Percentiles rank a stretch among this genome's conserved stretches.
Evolutionary conservation across 2,329 filamentous ascomycete species (phyloP).

Genomic region (Orbilia blumenaviensis): DNA sequence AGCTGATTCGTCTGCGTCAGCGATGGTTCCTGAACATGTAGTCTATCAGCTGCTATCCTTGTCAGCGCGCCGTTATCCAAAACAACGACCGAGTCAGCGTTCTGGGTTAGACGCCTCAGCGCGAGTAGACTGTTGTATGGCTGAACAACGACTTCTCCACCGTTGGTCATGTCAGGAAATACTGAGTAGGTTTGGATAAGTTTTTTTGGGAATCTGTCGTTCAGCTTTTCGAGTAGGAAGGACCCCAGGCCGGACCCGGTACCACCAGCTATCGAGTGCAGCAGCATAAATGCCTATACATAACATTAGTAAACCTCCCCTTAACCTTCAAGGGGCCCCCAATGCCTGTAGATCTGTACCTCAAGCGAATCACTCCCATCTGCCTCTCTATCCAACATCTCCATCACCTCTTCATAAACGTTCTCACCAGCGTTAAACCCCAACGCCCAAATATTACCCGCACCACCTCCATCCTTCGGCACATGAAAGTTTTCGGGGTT

Average conservation of each 20-base stretch:
- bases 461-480: slow-evolving; percentile 89
- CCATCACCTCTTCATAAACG: slow-evolving; percentile 89
- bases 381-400: slow-evolving; percentile 98
- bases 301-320: slow-evolving; percentile 6
- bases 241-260: slow-evolving; percentile 96
- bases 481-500: slow-evolving; percentile 99
- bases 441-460: slow-evolving; percentile 98
- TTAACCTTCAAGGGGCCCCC: too few species aligned
- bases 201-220: slow-evolving; percentile 98
- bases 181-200: slow-evolving; percentile 99
- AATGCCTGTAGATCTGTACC: slow-evolving; percentile 66
- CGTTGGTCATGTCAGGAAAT: slow-evolving; percentile 90
- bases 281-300: slow-evolving; percentile 88
- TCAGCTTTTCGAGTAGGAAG: slow-evolving; percentile 91
- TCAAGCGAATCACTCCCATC: slow-evolving; percentile 97
- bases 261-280: slow-evolving; percentile 96
- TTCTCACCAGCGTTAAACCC: slow-evolving; percentile 91
- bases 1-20: slow-evolving; percentile 98
- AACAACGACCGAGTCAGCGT: slow-evolving; percentile 96
- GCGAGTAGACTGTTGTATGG: slow-evolving; percentile 97
- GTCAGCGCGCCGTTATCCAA: slow-evolving; percentile 94
- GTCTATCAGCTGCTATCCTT: slow-evolving; percentile 89
- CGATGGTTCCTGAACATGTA: slow-evolving; percentile 94
- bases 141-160: slow-evolving; percentile 91
- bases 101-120: slow-evolving; percentile 89